phyloP scores from a whole-genome alignment of 495 filamentous ascomycete genomes.

The Penicillium ochrochloron region DNA sequence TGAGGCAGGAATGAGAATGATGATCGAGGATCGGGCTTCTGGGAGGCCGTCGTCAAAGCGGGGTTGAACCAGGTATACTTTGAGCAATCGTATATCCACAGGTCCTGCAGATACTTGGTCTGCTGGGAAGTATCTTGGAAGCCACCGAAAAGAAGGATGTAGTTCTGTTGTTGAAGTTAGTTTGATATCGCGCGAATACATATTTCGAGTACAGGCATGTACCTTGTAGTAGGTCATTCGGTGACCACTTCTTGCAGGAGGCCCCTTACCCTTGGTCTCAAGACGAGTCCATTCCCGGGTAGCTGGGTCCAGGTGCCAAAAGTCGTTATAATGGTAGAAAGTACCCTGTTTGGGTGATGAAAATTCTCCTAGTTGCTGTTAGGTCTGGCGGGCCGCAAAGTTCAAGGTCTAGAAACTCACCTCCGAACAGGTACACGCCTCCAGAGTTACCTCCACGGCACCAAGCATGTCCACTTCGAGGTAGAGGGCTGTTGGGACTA shows the following conservation, averaged over 20 bases:
- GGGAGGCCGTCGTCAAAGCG: conserved; percentile 67
- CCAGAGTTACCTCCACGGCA: conserved; percentile 82
- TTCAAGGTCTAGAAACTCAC: conserved; percentile 35
- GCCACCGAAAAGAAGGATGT: conserved; percentile 76
- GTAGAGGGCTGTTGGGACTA: conserved; percentile 87
- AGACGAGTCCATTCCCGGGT: conserved; percentile 87
- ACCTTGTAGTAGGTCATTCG: conserved; percentile 93
- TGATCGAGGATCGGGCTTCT: conserved; percentile 87
- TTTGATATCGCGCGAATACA: not conserved
- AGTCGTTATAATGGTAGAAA: conserved; percentile 99
- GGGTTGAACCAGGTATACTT: conserved; percentile 80
- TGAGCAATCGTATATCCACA: conserved; percentile 71
- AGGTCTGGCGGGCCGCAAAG: not conserved
- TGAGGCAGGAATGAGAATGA: conserved; percentile 91
- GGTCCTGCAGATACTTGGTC: conserved; percentile 81
- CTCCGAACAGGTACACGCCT: conserved; percentile 91
- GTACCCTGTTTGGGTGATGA: conserved; percentile 93
- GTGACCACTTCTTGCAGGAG: conserved; percentile 89
- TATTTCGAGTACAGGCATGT: not conserved
- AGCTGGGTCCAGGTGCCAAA: conserved; percentile 86
- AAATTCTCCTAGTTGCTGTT: conserved; percentile 51
- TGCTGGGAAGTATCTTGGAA: conserved; percentile 95
- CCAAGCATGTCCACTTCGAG: conserved; percentile 91
- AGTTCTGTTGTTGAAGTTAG: conserved; percentile 48
- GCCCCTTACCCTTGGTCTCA: conserved; percentile 84